Base-by-base conservation (phyloP, 805 yeast species). In the Ogataea wickerhamii region DNA sequence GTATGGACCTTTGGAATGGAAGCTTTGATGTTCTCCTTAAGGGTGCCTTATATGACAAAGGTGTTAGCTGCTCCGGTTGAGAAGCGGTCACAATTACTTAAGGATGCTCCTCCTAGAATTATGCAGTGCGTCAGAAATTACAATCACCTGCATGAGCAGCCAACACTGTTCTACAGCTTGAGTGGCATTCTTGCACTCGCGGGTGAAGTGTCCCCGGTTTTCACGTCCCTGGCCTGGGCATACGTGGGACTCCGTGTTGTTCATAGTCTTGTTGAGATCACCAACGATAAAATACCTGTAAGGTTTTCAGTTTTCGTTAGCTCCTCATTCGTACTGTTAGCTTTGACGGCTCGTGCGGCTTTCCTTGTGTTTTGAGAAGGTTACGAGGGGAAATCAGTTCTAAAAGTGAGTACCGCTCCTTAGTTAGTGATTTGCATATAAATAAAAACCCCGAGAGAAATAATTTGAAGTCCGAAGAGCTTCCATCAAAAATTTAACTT, bases 61-160 rank as follows among this genome's bases (percentile, higher is more conserved):
- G 30, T 14, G 8, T 8, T 8, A 8, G 8, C 16, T 10, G 7
- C 18, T 8, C 30, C 30, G 7, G 14, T 20, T 29, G 21, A 29
- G 16, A 20, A 29, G 21, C 10, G 33, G 16, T 7, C 10, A 18
- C 10, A 17, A 13, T 8, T 14, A 20, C 21, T 29, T 7, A 18
- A 17, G 12, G 16, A 29, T 16, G 21, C n/a, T 27, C 30, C 30
- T 13, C 13, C 33, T 17, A 18, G 16, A 6, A 17, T 29, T 6
- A 18, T 8, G 7, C 8, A 16, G 6, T 20, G 33, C 12, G 10
- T 11, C 22, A 14, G 16, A 6, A 29, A 29, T 20, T 29, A 29
- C 33, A 29, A 29, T 29, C 18, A 29, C 16, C 13, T 29, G 10
- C 33, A 29, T 17, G 33, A 29, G 21, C 33, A 29, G 33, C 33